Evolutionary conservation across 164 flowering plant species (phyloP), one percentile per base, ranked within the genome.

Genomic region (Annona squamosa): DNA sequence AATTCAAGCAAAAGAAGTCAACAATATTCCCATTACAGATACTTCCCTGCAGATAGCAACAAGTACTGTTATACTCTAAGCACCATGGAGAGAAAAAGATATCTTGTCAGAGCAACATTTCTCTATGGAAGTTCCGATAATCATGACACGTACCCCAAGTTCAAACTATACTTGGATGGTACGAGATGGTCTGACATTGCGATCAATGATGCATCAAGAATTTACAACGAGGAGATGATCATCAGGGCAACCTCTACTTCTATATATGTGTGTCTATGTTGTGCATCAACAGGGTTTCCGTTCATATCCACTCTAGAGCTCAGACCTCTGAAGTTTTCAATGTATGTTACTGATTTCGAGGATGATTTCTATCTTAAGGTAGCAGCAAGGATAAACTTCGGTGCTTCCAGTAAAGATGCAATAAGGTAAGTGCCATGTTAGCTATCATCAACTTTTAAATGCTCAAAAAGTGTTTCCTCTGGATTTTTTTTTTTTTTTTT

Each of bases 221-320:
- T 85, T 1, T 86, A 90, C 75, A 86, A 88, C 65, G 81, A 90
- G 72, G 99, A 95, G 71, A 86, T 92, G 87, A 89, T 95, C 77
- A 74, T 92, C 45, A 83, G 90, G 80, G 97, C 99, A n/a, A 83
- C 86, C 13, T 90, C 97, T 1, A 65, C 37, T 65, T 85, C 89
- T 7, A 62, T 92, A 45, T 84, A 84, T 84, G 96, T 92, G 52
- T 95, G 99, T 75, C 68, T 93, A 46, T 93, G 96, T 78, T 87
- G 92, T 83, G 96, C 98, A 4, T 86, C 89, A 0, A 91, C 97
- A n/a, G 92, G 92, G 37, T 84, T 86, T 78, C 97, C 98, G 37
- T 95, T 95, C 76, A 90, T 95, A 52, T 91, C 98, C 65, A 92
- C 98, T 46, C 87, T 95, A 46, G 99, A 95, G 86, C 83, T 92